Conservation (phyloP, 371 early-diverging fungal species). For the Lichtheimia corymbifera region DNA sequence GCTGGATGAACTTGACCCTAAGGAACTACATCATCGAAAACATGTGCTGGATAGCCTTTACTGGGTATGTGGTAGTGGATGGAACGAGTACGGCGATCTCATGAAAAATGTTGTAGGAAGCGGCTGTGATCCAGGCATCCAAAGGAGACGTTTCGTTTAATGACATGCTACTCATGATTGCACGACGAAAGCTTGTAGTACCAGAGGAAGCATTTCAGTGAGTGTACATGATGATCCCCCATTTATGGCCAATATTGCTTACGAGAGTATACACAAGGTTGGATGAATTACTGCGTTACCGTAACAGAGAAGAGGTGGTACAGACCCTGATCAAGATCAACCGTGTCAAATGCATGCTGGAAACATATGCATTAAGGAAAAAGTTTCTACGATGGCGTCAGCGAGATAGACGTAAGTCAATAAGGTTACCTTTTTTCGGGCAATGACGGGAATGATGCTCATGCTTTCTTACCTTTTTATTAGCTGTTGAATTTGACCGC, state of each 20-base stretch:
- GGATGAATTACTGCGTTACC: slow-evolving; percentile 43
- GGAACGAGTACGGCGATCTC: slow-evolving; percentile 15
- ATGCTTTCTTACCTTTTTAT: too few relatives aligned
- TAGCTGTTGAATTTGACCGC: slow-evolving; percentile 6
- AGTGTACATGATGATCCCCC: slow-evolving; percentile 9
- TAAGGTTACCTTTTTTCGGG: not conserved
- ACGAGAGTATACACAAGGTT: slow-evolving; percentile 22
- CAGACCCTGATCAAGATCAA: slow-evolving; percentile 45
- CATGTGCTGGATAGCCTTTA: slow-evolving; percentile 40
- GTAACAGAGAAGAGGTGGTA: slow-evolving; percentile 44
- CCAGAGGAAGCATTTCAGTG: slow-evolving; percentile 50
- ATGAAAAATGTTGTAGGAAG: slow-evolving; percentile 11
- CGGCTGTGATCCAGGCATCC: slow-evolving; percentile 34
- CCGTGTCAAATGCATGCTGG: slow-evolving; percentile 43
- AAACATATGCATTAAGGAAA: slow-evolving; percentile 42
- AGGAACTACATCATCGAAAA: slow-evolving; percentile 29
- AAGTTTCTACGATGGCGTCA: slow-evolving; percentile 40
- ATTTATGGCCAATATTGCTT: too few relatives aligned
- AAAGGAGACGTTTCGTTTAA: slow-evolving; percentile 56
- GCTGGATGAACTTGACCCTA: slow-evolving; percentile 32
- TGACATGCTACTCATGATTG: slow-evolving; percentile 59
- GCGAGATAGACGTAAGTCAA: not conserved
- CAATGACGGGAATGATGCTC: too few relatives aligned
- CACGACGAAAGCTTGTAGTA: slow-evolving; percentile 58
- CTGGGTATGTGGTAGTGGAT: slow-evolving; percentile 27